Conservation (phyloP, 2,329 filamentous ascomycete species). For the Raffaelea albimanens region DNA sequence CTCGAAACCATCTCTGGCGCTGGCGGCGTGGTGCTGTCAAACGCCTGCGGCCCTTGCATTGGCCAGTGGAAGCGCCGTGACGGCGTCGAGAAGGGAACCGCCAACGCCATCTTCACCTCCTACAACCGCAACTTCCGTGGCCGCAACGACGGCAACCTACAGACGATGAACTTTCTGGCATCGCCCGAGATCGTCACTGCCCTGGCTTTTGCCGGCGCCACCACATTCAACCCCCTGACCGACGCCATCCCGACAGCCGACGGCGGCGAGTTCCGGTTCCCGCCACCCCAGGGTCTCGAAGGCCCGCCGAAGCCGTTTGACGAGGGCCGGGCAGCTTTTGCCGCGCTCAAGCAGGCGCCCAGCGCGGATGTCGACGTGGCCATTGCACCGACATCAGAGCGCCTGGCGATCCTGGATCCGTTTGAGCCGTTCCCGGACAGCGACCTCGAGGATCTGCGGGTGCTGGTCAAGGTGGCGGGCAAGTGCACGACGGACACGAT, state of each 20-base stretch:
- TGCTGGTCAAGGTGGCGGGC: constrained; percentile 92
- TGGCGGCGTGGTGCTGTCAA: constrained; percentile 83
- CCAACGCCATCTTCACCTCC: constrained; percentile 90
- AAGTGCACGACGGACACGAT: constrained; percentile 99
- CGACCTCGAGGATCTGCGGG: constrained; percentile 68
- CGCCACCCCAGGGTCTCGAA: constrained; percentile 63
- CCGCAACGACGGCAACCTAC: constrained; percentile 91
- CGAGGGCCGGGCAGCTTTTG: constrained; percentile 63
- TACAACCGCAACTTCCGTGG: constrained; percentile 99
- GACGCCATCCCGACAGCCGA: constrained; percentile 73
- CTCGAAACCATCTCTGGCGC: constrained; percentile 77
- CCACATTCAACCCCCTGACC: constrained; percentile 92
- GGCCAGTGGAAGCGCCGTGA: constrained; percentile 94
- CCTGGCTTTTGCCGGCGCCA: constrained; percentile 85
- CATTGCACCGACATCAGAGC: constrained; percentile 79
- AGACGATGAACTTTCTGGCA: constrained; percentile 97
- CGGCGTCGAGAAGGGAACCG: constrained; percentile 70
- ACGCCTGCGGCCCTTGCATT: constrained; percentile 90
- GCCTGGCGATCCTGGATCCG: constrained; percentile 83
- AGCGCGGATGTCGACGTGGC: constrained; percentile 63
- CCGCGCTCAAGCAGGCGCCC: constrained; percentile 61
- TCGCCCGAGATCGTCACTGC: constrained; percentile 95
- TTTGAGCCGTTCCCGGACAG: constrained; percentile 72
- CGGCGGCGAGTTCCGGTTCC: constrained; percentile 77
- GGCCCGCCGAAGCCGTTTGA: constrained; percentile 60